Evolutionary conservation across 345 rosid genomes (phyloP), one percentile per base, ranked within the genome.

Genomic region (Eucalyptus victrix): DNA sequence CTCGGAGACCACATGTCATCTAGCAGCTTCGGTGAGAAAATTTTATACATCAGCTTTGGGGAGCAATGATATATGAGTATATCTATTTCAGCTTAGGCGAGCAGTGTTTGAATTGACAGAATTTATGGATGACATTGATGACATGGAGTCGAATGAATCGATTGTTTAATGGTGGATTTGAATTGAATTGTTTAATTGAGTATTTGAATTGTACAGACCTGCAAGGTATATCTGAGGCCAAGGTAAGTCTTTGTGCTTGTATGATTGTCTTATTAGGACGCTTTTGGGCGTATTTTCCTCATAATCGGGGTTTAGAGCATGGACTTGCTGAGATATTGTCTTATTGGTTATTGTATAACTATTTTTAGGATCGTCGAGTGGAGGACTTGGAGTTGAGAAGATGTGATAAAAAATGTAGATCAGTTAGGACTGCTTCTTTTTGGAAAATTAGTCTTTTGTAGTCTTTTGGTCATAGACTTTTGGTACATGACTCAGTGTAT

Each of bases 61-160:
- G 18, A 49, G 6, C 3, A 49, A 49, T 49, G 17, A 49, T 49
- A 49, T 14, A 49, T 49, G 1, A 49, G 51, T 14, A 49, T 49
- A 49, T 49, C 17, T 49, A 49, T 49, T 49, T 49, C 0, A 15
- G 1, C 1, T 49, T 49, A 49, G 17, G 17, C 3, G 3, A 5
- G 7, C 0, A 49, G 7, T 49, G 51, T 49, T 49, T 0, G 1
- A 49, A 49, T 49, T 0, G 0, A 49, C 1, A 49, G 0, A 15
- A 49, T 49, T 49, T 49, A 49, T 49, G 51, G 18, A 49, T 49
- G 51, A 49, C 51, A 49, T 49, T 49, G 6, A 15, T 49, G 7
- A 49, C 17, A 49, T 5, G 0, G 17, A 49, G 51, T 49, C 1
- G 1, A 49, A 49, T 49, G 51, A 49, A 49, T 14, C 3, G 1